Conservation (phyloP, 129 eudicot species). For the Cynara cardunculus region DNA sequence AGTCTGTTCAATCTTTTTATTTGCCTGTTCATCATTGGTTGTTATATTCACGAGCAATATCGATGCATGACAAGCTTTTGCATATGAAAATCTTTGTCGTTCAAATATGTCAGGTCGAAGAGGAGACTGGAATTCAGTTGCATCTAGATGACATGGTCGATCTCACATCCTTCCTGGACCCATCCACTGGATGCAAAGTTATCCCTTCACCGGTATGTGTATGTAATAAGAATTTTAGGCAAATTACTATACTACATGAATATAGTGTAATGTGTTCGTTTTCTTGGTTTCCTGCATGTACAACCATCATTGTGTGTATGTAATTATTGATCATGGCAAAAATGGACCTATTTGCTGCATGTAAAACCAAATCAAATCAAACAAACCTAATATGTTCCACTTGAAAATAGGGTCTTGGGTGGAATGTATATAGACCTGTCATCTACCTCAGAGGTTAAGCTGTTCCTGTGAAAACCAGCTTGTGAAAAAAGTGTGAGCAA, state of each 20-base stretch:
- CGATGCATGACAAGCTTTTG: too few relatives aligned
- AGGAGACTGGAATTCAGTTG: constrained; percentile 84
- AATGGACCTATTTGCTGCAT: too few relatives aligned
- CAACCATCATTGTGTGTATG: too few relatives aligned
- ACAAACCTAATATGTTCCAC: too few relatives aligned
- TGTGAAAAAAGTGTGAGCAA: too few relatives aligned
- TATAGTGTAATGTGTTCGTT: background rate
- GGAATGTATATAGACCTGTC: too few relatives aligned
- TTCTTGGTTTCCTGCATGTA: too few relatives aligned
- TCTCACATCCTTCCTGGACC: constrained; percentile 84
- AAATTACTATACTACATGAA: background rate
- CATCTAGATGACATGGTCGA: constrained; percentile 68
- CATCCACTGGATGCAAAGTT: constrained; percentile 71
- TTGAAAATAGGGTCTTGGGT: too few relatives aligned
- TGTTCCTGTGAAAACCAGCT: too few relatives aligned
- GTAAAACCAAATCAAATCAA: too few relatives aligned
- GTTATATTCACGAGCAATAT: background rate
- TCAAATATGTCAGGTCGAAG: constrained; percentile 63
- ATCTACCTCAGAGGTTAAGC: too few relatives aligned
- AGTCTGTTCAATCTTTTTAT: background rate
- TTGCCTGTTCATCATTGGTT: background rate
- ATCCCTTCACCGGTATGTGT: constrained; percentile 86
- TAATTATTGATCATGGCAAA: too few relatives aligned
- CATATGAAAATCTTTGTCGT: constrained; percentile 8
- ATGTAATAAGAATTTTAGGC: background rate